Evolutionary conservation across 192 early-diverging fungal genomes (phyloP).

Genomic region (Funneliformis geosporum): DNA sequence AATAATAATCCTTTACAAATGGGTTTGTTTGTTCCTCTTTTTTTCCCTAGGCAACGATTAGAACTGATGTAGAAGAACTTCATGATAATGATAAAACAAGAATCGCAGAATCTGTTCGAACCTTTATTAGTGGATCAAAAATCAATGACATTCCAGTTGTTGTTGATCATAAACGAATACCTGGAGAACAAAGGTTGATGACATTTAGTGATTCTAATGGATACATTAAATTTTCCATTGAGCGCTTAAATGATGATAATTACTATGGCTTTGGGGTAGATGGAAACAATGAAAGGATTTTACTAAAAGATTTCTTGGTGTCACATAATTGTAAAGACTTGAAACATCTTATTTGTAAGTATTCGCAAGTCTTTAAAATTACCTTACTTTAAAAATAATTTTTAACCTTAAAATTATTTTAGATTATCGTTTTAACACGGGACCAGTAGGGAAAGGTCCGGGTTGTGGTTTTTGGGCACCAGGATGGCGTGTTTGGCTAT

Average conservation of each 20-base stretch:
- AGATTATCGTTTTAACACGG: slow-evolving; percentile 93
- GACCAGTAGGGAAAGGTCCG: slow-evolving; percentile 96
- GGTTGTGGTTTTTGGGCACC: slow-evolving; percentile 99
- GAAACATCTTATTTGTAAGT: slow-evolving; percentile 77
- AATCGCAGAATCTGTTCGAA: background rate
- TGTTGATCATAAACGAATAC: background rate
- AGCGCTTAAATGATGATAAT: background rate
- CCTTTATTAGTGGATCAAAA: background rate
- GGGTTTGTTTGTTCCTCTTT: no score
- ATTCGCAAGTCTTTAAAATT: background rate
- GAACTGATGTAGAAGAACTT: no score
- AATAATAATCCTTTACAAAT: background rate
- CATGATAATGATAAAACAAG: no score
- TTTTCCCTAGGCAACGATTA: no score
- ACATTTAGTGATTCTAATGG: background rate
- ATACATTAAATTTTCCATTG: background rate
- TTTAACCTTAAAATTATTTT: no score
- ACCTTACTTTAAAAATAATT: no score
- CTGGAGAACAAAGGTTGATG: background rate
- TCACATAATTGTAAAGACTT: slow-evolving; percentile 67
- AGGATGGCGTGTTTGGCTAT: slow-evolving; percentile 99
- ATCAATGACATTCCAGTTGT: background rate
- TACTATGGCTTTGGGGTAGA: background rate
- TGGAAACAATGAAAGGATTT: background rate
- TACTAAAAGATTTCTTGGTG: background rate